Base-by-base conservation (phyloP, 345 rosid genomes). In the Citrus australasica region DNA sequence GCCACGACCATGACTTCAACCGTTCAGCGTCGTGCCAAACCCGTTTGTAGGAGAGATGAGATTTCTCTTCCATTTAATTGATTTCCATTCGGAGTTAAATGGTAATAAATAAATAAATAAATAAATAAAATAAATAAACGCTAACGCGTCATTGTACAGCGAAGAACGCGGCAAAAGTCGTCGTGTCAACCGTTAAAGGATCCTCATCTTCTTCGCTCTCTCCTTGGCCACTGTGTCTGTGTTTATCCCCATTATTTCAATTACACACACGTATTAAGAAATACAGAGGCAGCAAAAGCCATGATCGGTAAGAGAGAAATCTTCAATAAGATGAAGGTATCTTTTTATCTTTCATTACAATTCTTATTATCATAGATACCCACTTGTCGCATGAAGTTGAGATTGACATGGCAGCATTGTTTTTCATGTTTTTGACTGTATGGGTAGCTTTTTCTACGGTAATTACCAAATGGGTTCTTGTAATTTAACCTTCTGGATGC, bases 291-390 rank as follows among this genome's bases (percentile, higher is more conserved):
- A 46, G 58, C 58, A 64, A 22, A 58, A 69, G 56, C 88, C 82
- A 93, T 95, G 98, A 32, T 79, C 46, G 93, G 97, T n/a, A 24
- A 40, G 72, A 95, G 24, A 79, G 93, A 95, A 68, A 87, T 92
- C 83, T 82, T 93, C 56, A 81, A 85, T 79, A 93, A 90, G 86
- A 87, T 93, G 97, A 95, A 95, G 91, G 96, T 92, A 76, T 66
- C 9, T 5, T 21, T 33, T 21, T 66, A 21, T 35, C 17, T 66
- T 66, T 21, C 70, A 37, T 66, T 37, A 9, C 25, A 35, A 13
- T 46, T 46, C 51, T 46, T 13, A 46, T 46, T 46, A 53, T 53
- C 58, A 53, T 17, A 5, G 21, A 17, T 5, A 53, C 58, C 58
- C 58, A 53, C 7, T 17, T 53, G 58, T 46, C 14, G 51, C 17